Base-by-base conservation (phyloP, 495 filamentous ascomycete genomes). In the Durotheca rogersii region DNA sequence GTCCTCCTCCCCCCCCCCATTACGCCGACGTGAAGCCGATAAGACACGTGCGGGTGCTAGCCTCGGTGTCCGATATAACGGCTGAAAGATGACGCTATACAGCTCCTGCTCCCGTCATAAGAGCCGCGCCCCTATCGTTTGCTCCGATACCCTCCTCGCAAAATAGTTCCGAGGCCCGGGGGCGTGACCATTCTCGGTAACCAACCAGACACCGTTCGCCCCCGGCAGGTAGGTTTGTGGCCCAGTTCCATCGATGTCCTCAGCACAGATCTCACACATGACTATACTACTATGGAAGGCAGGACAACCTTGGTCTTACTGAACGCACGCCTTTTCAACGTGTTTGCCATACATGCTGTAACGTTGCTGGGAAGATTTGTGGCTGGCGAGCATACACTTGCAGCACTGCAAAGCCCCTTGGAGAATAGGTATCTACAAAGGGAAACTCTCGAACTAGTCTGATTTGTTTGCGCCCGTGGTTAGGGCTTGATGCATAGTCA, bases 1-100 rank as follows among this genome's bases (percentile, higher is more conserved):
- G 9, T 9, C 23, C 23, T 9, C 4, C 4, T 27, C 23, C 23
- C 9, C 17, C 29, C 39, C 38, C 32, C 40, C n/a, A 9, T 37
- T 34, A 23, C 18, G 23, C 47, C 47, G 47, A 51, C 23, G 21
- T 51, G 38, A 30, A 51, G 32, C 39, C 47, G 47, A 37, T 20
- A 36, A 18, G 4, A n/a, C 35, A 43, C 37, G 29, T 30, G 47
- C 37, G 37, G 47, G 43, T 51, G 38, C 39, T 39, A 42, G 37
- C 37, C 47, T 37, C 17, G 39, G 39, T 29, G 38, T 14, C 29
- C 11, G 19, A 17, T n/a, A 42, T 30, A 27, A 4, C 20, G 7
- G 21, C 9, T 9, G 23, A 27, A 9, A n/a, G n/a, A n/a, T 9
- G 9, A 9, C 23, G 4, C 7, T 10, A 7, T 9, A 32, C 20